phyloP scores from a whole-genome alignment of 805 yeast genomes.

The Dipodascus albidus region DNA sequence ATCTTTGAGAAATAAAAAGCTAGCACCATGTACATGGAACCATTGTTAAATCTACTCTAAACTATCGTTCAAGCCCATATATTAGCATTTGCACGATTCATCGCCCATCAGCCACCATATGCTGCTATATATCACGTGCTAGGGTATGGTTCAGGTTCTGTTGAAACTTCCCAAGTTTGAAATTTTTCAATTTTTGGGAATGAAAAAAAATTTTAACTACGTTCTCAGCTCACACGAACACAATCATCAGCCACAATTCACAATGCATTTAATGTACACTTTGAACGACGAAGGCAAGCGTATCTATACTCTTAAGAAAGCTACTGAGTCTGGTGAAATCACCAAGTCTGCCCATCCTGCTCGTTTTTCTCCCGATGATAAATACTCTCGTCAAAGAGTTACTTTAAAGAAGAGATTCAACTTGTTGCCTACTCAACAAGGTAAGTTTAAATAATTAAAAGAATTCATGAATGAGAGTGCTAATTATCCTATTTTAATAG shows the following conservation, averaged over 20 bases:
- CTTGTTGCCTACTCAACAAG: slow-evolving; percentile 73
- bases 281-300: slow-evolving; percentile 92
- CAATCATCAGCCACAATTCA: slow-evolving; percentile 8
- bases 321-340: slow-evolving; percentile 77
- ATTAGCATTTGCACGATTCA: background rate
- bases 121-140: background rate
- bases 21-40: too few species aligned
- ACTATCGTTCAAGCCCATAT: too few species aligned
- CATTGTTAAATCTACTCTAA: too few species aligned
- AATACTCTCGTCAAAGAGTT: slow-evolving; percentile 97
- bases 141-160: too few species aligned
- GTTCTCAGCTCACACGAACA: too few species aligned
- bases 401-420: slow-evolving; percentile 91
- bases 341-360: slow-evolving; percentile 99
- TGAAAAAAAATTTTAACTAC: background rate
- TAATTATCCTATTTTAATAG: background rate
- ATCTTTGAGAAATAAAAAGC: too few species aligned
- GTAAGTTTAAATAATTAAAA: too few species aligned
- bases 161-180: background rate
- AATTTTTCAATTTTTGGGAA: background rate
- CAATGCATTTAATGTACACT: slow-evolving; percentile 99
- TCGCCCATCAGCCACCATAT: too few species aligned
- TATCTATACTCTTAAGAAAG: slow-evolving; percentile 79
- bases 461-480: background rate
- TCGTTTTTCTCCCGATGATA: slow-evolving; percentile 98